Evolutionary conservation across 192 early-diverging fungal genomes (phyloP).

Genomic region (Funneliformis geosporum): DNA sequence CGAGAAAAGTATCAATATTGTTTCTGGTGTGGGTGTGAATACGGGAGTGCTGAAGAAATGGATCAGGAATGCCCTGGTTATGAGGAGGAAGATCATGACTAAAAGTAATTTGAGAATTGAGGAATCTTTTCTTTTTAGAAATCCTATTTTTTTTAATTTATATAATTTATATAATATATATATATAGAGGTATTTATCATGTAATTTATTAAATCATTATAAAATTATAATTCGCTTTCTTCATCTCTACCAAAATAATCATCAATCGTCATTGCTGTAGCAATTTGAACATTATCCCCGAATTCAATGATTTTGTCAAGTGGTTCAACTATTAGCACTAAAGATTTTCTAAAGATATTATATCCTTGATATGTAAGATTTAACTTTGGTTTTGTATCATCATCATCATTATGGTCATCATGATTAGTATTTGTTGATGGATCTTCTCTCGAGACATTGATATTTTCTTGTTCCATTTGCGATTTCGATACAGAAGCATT

Average conservation of each 20-base stretch:
- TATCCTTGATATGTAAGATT: constrained; percentile 21
- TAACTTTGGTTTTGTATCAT: constrained; percentile 3
- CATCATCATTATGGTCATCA: neutral
- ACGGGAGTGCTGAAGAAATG: constrained; percentile 51
- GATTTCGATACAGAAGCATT: neutral
- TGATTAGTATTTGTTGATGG: neutral
- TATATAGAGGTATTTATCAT: no score
- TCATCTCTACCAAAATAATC: constrained; percentile 14
- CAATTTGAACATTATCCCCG: constrained; percentile 1
- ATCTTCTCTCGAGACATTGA: neutral
- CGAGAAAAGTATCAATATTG: constrained; percentile 59
- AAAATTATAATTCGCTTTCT: neutral
- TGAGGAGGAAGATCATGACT: constrained; percentile 56
- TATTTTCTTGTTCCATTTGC: neutral
- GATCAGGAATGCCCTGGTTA: constrained; percentile 54
- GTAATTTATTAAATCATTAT: no score
- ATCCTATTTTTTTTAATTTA: no score
- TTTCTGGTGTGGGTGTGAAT: constrained; percentile 62
- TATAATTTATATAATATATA: no score
- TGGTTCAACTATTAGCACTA: constrained; percentile 15
- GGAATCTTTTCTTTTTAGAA: no score
- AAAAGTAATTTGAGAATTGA: neutral
- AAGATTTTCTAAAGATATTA: constrained; percentile 16
- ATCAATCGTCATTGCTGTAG: constrained; percentile 21
- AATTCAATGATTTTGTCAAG: constrained; percentile 4